These are phyloP conservation scores for Herpetospermum pedunculosum DNA, from an alignment of 306 rosid species.

Conservation along the genomic window DNA sequence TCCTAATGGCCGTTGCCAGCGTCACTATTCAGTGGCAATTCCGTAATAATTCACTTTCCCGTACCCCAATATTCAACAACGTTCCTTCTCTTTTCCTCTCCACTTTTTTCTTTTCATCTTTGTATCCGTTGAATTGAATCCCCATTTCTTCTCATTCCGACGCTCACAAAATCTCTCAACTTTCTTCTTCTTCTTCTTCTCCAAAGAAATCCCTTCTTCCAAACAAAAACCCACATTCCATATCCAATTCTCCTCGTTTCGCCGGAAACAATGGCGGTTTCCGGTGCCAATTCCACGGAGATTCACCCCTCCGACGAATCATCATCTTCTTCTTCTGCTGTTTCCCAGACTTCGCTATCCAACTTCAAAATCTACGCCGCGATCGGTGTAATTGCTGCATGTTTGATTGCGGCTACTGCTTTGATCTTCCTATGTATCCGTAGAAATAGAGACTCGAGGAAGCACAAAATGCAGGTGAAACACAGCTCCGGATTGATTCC, in stretches of 20 bases:
- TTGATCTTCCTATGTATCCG: slow-evolving; percentile 46
- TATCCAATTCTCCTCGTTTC: background rate
- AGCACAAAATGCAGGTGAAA: slow-evolving; percentile 30
- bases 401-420: slow-evolving; percentile 23
- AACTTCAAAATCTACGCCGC: slow-evolving; percentile 42
- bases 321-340: slow-evolving; percentile 20
- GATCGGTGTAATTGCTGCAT: slow-evolving; percentile 25
- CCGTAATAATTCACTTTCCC: background rate
- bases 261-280: slow-evolving; percentile 40
- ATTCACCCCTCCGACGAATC: slow-evolving; percentile 13
- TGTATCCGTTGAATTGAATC: slow-evolving; percentile 61
- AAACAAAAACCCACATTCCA: background rate
- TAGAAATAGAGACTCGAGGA: slow-evolving; percentile 18
- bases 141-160: slow-evolving; percentile 8
- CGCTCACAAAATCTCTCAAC: background rate
- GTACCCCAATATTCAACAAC: background rate
- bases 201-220: background rate
- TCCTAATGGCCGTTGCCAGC: background rate
- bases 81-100: slow-evolving; percentile 1
- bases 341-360: slow-evolving; percentile 20
- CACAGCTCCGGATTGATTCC: slow-evolving; percentile 82
- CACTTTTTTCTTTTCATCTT: background rate
- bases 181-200: slow-evolving; percentile 2
- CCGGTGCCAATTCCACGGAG: slow-evolving; percentile 20
- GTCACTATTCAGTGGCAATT: slow-evolving; percentile 7